These are phyloP conservation scores for Exserohilum rostratum DNA, from an alignment of 2,329 filamentous ascomycete species.

Conservation along the genomic window DNA sequence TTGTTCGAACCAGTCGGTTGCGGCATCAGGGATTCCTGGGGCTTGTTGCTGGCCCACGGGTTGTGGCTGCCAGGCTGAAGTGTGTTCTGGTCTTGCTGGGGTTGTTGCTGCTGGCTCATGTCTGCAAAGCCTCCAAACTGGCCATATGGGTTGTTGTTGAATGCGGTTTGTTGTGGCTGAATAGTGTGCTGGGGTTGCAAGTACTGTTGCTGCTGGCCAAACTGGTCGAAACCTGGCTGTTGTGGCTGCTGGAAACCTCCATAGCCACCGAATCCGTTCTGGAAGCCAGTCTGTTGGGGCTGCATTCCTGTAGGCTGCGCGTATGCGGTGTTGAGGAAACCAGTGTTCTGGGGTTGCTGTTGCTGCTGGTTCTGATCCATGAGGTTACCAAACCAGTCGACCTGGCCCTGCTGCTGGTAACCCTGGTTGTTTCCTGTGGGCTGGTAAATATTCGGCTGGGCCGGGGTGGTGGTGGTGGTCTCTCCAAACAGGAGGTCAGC, in stretches of 20 bases:
- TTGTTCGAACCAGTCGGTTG: slow-evolving; percentile 97
- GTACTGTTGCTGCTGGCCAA: slow-evolving; percentile 29
- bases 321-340: slow-evolving; percentile 71
- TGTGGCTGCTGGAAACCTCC: slow-evolving; percentile 58
- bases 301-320: slow-evolving; percentile 79
- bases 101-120: slow-evolving; percentile 48
- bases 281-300: slow-evolving; percentile 67
- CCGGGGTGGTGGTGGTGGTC: no score
- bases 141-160: slow-evolving; percentile 54
- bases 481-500: slow-evolving; percentile 89
- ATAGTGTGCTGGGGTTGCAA: slow-evolving; percentile 50
- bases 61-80: slow-evolving; percentile 88
- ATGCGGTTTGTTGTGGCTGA: slow-evolving; percentile 66
- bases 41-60: slow-evolving; percentile 74
- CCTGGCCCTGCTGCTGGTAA: slow-evolving; percentile 94
- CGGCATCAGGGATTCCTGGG: slow-evolving; percentile 73
- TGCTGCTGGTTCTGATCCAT: slow-evolving; percentile 69
- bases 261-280: slow-evolving; percentile 73
- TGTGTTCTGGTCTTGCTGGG: slow-evolving; percentile 64
- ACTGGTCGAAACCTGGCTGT: slow-evolving; percentile 71
- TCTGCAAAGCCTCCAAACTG: slow-evolving; percentile 46
- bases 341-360: slow-evolving; percentile 67
- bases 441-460: slow-evolving; percentile 71
- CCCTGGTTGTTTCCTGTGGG: slow-evolving; percentile 93
- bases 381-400: slow-evolving; percentile 97